Evolutionary conservation across 1,284 basidiomycete genomes (phyloP).

Genomic region (Tetrapyrgos nigripes): DNA sequence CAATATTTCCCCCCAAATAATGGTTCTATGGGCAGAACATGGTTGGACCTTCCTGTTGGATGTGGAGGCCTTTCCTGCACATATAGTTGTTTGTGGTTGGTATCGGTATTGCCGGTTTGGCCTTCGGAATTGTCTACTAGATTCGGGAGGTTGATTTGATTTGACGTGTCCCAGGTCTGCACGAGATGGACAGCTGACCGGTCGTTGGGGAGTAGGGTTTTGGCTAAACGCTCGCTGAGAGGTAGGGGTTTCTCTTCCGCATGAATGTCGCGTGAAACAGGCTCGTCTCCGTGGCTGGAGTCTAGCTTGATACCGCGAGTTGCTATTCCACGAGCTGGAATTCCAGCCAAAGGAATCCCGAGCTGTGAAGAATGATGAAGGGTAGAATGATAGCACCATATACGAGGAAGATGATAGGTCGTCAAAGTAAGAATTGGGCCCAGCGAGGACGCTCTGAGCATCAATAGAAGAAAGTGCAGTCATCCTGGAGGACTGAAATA

Average conservation of each 20-base stretch:
- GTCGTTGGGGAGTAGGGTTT: too few relatives aligned
- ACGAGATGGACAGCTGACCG: too few relatives aligned
- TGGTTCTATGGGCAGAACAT: slow-evolving; percentile 7
- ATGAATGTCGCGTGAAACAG: neutral
- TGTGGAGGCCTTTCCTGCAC: slow-evolving; percentile 8
- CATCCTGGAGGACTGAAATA: slow-evolving; percentile 48
- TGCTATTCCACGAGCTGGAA: neutral
- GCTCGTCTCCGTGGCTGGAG: neutral
- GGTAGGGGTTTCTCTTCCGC: neutral
- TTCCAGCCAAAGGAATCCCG: neutral
- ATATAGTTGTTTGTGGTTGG: neutral
- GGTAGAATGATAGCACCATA: slow-evolving; percentile 20
- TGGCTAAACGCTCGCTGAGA: too few relatives aligned
- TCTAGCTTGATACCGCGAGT: neutral
- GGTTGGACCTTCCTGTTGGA: slow-evolving; percentile 10
- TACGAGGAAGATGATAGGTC: slow-evolving; percentile 33
- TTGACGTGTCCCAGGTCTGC: too few relatives aligned
- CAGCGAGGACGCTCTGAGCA: slow-evolving; percentile 82
- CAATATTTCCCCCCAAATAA: slow-evolving; percentile 18
- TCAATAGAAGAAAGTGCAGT: slow-evolving; percentile 69
- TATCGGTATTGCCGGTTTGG: neutral
- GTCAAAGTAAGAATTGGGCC: slow-evolving; percentile 54
- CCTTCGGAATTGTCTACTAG: too few relatives aligned
- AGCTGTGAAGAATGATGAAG: neutral
- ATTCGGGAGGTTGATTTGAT: too few relatives aligned